Evolutionary conservation across 306 rosid genomes (phyloP).

Genomic region (Sechiopsis laciniata): DNA sequence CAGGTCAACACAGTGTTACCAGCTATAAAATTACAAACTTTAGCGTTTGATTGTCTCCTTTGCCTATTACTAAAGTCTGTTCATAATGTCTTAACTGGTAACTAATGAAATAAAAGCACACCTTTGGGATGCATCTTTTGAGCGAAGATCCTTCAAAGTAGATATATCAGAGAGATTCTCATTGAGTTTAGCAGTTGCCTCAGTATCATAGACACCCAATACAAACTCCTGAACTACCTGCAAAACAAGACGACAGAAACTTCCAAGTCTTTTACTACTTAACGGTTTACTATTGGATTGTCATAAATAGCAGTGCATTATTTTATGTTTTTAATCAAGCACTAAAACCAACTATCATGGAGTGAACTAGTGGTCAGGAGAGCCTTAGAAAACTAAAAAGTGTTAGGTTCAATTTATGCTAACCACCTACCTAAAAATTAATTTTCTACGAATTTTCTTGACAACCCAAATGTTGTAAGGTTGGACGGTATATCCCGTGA

Average conservation of each 20-base stretch:
- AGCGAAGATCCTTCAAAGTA: conserved; percentile 82
- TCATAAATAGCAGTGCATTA: too few relatives aligned
- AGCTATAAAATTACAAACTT: too few relatives aligned
- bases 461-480: too few relatives aligned
- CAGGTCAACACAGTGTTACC: too few relatives aligned
- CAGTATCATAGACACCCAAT: conserved; percentile 73
- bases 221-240: conserved; percentile 79
- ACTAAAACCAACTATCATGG: too few relatives aligned
- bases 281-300: conserved; percentile 7
- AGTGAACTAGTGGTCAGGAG: too few relatives aligned
- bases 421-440: too few relatives aligned
- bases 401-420: too few relatives aligned
- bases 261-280: conserved; percentile 19
- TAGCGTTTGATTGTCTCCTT: not conserved
- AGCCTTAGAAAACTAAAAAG: too few relatives aligned
- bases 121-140: conserved; percentile 94
- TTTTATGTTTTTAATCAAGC: too few relatives aligned
- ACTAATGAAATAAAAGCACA: conserved; percentile 29
- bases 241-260: conserved; percentile 23
- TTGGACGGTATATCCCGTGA: too few relatives aligned
- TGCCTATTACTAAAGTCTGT: not conserved
- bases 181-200: conserved; percentile 71
- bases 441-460: too few relatives aligned
- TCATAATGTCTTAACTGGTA: conserved; percentile 10
- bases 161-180: conserved; percentile 83